Evolutionary conservation across 2,329 filamentous ascomycete genomes (phyloP), one percentile per base, ranked within the genome.

Genomic region (Polychaeton citri): DNA sequence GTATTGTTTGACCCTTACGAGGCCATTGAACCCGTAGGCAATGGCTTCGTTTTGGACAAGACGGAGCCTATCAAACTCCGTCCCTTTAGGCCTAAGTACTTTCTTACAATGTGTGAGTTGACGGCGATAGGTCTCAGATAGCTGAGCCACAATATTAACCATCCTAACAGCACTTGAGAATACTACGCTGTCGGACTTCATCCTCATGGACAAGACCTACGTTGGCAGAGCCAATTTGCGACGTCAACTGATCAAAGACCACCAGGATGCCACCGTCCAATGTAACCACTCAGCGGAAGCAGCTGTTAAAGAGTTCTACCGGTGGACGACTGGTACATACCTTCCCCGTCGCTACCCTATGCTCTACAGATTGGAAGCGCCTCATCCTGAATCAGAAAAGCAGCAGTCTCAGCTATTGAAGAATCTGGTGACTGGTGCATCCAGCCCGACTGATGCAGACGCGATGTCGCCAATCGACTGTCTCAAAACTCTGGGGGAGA

Each of bases 171-270:
- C 63, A 3, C 60, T 77, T 17, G 64, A 73, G 47, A 69, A 60
- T 31, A 62, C 66, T 10, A 49, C 64, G 6, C 51, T 70, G 1
- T 71, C 68, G n/a, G 64, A 73, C 7, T 62, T 78, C 12, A 56
- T 79, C 24, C 62, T 56, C 13, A 69, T 78, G 54, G 74, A 79
- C 54, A 68, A 69, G 26, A 76, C 67, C 6, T 78, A 77, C 50
- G 54, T 61, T 15, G 50, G 63, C 1, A 66, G 73, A 13, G 59
- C 77, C 33, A 35, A 53, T 1, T 55, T 72, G 18, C 70, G 75
- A 2, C 57, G 60, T 9, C 38, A 58, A 4, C 52, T 73, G 10
- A 61, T 77, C 20, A 34, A 50, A 6, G 48, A 64, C 6, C 55
- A 73, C 35, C 49, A 51, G 6, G 45, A 58, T 35, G 60, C 68